Conservation (phyloP, 202 grass and related monocot genomes). For the Digitaria exilis region DNA sequence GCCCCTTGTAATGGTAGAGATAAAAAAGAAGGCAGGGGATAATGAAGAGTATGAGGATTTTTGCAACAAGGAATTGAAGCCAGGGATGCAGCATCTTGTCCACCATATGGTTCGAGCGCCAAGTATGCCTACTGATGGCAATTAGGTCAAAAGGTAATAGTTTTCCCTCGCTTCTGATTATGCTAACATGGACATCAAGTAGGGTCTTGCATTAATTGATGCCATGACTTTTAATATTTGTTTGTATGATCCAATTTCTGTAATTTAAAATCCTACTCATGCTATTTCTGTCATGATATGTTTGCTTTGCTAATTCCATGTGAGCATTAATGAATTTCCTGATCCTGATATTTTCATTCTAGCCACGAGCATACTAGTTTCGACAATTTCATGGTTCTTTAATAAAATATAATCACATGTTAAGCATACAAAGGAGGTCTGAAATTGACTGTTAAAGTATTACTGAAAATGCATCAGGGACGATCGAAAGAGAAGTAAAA, state of each 20-base stretch:
- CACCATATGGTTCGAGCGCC: constrained; percentile 48
- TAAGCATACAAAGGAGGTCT: background rate
- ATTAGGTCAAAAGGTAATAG: constrained; percentile 51
- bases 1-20: constrained; percentile 81
- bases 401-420: background rate
- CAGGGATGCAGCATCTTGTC: constrained; percentile 79
- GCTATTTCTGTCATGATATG: background rate
- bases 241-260: background rate
- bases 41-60: constrained; percentile 87
- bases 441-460: background rate
- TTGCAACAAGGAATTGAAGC: constrained; percentile 81
- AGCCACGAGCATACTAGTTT: background rate
- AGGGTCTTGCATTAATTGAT: constrained; percentile 16
- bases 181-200: background rate
- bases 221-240: background rate
- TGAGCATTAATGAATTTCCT: background rate
- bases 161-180: background rate
- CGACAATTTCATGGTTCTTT: background rate
- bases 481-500: background rate
- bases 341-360: background rate
- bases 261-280: background rate
- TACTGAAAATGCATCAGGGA: background rate
- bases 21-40: constrained; percentile 91
- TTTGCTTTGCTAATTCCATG: constrained; percentile 16
- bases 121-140: constrained; percentile 28